A percentile compares a stretch with the other conserved stretches of the same genome.
Conservation (phyloP, 148 eudicot species). For the Simmondsia chinensis region DNA sequence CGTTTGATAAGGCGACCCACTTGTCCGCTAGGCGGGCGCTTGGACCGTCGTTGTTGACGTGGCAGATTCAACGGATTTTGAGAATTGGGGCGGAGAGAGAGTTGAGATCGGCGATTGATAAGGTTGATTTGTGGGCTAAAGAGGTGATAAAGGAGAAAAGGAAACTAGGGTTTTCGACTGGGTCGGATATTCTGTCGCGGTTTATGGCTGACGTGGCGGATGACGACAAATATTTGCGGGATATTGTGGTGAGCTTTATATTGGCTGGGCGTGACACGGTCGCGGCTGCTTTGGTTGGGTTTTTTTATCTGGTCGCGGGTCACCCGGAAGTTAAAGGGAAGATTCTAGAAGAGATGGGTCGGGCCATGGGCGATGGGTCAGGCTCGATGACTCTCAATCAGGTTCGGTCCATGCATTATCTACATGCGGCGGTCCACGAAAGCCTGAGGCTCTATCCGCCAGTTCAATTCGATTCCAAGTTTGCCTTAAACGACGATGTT, state of each 20-base stretch:
- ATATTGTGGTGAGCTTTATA: slow-evolving; percentile 47
- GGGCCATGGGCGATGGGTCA: slow-evolving; percentile 9
- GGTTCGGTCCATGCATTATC: slow-evolving; percentile 23
- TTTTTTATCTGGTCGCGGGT: slow-evolving; percentile 36
- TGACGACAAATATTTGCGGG: slow-evolving; percentile 36
- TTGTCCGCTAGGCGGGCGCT: slow-evolving; percentile 40
- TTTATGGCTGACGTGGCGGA: slow-evolving; percentile 33
- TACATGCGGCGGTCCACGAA: slow-evolving; percentile 30
- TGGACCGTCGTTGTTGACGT: slow-evolving; percentile 16
- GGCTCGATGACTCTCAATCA: slow-evolving; percentile 14
- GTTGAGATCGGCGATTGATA: slow-evolving; percentile 24
- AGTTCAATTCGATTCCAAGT: slow-evolving; percentile 36
- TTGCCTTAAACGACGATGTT: slow-evolving; percentile 20
- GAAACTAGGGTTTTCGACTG: slow-evolving; percentile 8
- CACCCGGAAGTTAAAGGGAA: slow-evolving; percentile 30
- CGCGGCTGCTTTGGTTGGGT: slow-evolving; percentile 42
- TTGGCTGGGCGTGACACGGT: slow-evolving; percentile 63
- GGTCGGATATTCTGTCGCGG: slow-evolving; percentile 36
- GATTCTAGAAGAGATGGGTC: slow-evolving; percentile 31
- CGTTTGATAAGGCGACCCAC: slow-evolving; percentile 38
- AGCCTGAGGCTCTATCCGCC: slow-evolving; percentile 32
- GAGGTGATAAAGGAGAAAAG: slow-evolving; percentile 24
- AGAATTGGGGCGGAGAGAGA: slow-evolving; percentile 40
- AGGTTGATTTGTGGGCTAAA: slow-evolving; percentile 27
- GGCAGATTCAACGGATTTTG: slow-evolving; percentile 33